phyloP scores from a whole-genome alignment of 2,329 filamentous ascomycete genomes.

The Botryotinia globosa region DNA sequence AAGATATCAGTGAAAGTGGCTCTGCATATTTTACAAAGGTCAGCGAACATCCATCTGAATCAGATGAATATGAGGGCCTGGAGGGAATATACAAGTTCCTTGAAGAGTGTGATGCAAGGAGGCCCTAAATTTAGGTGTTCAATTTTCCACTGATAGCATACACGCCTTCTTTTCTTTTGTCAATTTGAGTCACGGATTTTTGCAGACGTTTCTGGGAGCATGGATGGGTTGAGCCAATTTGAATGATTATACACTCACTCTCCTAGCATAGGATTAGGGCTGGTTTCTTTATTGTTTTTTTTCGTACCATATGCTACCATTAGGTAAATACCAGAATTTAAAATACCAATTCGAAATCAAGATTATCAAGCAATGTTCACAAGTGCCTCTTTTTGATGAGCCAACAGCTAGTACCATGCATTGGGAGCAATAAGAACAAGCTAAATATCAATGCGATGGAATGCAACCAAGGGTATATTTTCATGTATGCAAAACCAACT shows the following conservation, averaged over 20 bases:
- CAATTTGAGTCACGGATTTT: not conserved
- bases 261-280: not conserved
- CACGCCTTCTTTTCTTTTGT: constrained; percentile 10
- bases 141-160: not conserved
- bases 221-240: constrained; percentile 5
- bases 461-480: constrained; percentile 15
- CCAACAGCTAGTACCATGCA: not conserved
- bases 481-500: constrained; percentile 10
- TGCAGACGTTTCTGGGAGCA: not conserved
- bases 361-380: not conserved
- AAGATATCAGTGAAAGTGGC: constrained; percentile 33
- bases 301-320: not conserved
- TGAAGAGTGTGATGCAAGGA: constrained; percentile 54
- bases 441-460: not conserved
- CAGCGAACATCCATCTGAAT: constrained; percentile 42
- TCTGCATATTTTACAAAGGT: constrained; percentile 35
- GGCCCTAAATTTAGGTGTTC: not conserved
- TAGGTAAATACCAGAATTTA: not conserved
- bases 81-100: constrained; percentile 66
- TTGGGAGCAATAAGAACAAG: not conserved
- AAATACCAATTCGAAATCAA: not conserved
- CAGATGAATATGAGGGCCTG: constrained; percentile 53
- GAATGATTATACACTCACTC: not conserved
- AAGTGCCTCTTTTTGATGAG: not conserved
- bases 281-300: not conserved